These are phyloP conservation scores for Cyberlindnera misumaiensis DNA, from an alignment of 805 yeast genomes.

Conservation along the genomic window DNA sequence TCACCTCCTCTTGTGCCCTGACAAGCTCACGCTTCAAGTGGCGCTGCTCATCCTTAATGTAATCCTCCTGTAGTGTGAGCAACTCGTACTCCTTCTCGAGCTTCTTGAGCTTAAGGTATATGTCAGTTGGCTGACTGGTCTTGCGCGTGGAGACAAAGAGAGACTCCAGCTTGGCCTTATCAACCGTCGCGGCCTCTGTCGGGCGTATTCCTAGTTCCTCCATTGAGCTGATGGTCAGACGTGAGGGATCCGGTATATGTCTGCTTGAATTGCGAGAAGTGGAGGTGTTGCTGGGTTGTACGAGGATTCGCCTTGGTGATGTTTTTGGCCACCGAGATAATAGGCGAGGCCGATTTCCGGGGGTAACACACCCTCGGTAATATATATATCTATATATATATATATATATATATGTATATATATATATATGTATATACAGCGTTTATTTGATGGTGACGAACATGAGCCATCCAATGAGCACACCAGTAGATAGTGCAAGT, in stretches of 20 bases:
- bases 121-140: constrained; percentile 37
- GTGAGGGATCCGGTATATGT: background rate
- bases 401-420: background rate
- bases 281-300: background rate
- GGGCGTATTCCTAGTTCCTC: constrained; percentile 55
- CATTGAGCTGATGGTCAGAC: constrained; percentile 28
- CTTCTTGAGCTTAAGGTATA: constrained; percentile 77
- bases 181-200: constrained; percentile 24
- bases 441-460: background rate
- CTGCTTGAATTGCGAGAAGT: background rate
- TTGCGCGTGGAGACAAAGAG: constrained; percentile 19
- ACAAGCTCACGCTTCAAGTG: constrained; percentile 90
- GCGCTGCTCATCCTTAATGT: constrained; percentile 96
- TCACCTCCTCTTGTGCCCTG: constrained; percentile 97
- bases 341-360: background rate
- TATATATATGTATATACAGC: background rate
- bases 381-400: background rate
- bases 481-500: constrained; percentile 6
- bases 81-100: constrained; percentile 87
- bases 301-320: background rate
- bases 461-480: constrained; percentile 6
- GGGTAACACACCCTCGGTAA: background rate
- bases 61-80: constrained; percentile 84
- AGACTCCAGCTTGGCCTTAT: constrained; percentile 27
- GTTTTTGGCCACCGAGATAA: background rate